Evolutionary conservation across 2,329 filamentous ascomycete genomes (phyloP).

Genomic region (Pestalotiopsis sp.): DNA sequence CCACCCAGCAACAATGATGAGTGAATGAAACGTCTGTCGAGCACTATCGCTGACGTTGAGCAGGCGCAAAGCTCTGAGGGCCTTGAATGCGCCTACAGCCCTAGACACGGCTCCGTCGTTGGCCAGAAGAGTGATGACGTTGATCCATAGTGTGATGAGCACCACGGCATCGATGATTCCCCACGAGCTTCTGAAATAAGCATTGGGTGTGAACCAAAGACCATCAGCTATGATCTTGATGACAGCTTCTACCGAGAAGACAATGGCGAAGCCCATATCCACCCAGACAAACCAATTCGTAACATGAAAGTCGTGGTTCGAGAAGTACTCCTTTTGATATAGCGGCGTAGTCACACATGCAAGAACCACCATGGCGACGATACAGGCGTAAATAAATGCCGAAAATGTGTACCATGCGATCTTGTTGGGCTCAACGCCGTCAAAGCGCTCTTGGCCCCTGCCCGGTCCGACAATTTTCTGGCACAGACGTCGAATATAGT

Average conservation of each 20-base stretch:
- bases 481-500: constrained; percentile 78
- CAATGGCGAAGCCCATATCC: constrained; percentile 81
- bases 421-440: constrained; percentile 87
- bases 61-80: constrained; percentile 83
- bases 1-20: constrained; percentile 91
- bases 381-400: constrained; percentile 88
- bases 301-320: constrained; percentile 54
- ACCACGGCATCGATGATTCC: constrained; percentile 93
- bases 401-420: constrained; percentile 92
- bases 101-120: constrained; percentile 84
- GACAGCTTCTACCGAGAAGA: constrained; percentile 83
- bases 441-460: constrained; percentile 80
- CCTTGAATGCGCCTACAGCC: constrained; percentile 95
- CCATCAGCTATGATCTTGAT: constrained; percentile 97
- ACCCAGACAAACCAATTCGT: constrained; percentile 95
- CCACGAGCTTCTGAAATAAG: constrained; percentile 95
- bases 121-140: constrained; percentile 78
- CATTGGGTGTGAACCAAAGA: constrained; percentile 94
- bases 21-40: constrained; percentile 92
- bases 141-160: constrained; percentile 91
- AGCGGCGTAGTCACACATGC: constrained; percentile 93
- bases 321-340: constrained; percentile 87
- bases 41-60: constrained; percentile 97
- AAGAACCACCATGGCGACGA: constrained; percentile 96
- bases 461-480: constrained; percentile 91